A percentile compares a stretch with the other conserved stretches of the same genome.
phyloP scores from a whole-genome alignment of 2,329 filamentous ascomycete species.

The Xylaria sp. region DNA sequence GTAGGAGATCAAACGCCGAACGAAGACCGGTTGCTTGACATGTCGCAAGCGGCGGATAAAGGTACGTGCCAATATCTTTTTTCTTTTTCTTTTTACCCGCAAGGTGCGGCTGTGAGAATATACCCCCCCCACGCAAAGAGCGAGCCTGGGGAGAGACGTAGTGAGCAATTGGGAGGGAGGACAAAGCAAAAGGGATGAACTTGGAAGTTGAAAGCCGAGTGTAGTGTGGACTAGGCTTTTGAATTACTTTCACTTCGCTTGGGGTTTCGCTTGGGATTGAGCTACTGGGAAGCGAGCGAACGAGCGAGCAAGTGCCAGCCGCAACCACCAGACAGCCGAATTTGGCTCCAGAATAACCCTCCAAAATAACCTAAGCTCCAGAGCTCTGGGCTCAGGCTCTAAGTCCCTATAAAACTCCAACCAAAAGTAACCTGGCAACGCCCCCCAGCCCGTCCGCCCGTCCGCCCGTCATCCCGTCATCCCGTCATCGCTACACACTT shows the following conservation, averaged over 20 bases:
- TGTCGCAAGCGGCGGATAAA: constrained; percentile 65
- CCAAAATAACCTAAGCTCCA: neutral
- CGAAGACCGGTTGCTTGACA: constrained; percentile 65
- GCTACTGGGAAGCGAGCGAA: constrained; percentile 42
- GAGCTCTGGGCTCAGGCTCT: neutral
- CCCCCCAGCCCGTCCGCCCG: too few relatives aligned
- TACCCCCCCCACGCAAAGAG: neutral
- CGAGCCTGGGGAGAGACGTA: constrained; percentile 2
- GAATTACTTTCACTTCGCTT: constrained; percentile 34
- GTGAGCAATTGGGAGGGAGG: neutral
- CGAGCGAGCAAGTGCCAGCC: constrained; percentile 24
- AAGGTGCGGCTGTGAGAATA: neutral
- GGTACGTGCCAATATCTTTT: constrained; percentile 48
- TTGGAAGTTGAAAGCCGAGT: constrained; percentile 49
- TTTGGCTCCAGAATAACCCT: neutral
- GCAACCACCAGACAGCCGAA: neutral
- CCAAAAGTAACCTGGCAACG: too few relatives aligned
- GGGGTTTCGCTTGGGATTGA: constrained; percentile 40
- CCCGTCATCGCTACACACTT: too few relatives aligned
- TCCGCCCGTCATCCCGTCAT: too few relatives aligned
- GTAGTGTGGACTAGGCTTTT: constrained; percentile 25
- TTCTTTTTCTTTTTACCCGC: constrained; percentile 4
- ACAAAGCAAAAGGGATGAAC: constrained; percentile 1
- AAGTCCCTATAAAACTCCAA: too few relatives aligned
- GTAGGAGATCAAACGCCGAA: constrained; percentile 65